phyloP scores from a whole-genome alignment of 495 filamentous ascomycete species.

The Aspergillus kassunensis region DNA sequence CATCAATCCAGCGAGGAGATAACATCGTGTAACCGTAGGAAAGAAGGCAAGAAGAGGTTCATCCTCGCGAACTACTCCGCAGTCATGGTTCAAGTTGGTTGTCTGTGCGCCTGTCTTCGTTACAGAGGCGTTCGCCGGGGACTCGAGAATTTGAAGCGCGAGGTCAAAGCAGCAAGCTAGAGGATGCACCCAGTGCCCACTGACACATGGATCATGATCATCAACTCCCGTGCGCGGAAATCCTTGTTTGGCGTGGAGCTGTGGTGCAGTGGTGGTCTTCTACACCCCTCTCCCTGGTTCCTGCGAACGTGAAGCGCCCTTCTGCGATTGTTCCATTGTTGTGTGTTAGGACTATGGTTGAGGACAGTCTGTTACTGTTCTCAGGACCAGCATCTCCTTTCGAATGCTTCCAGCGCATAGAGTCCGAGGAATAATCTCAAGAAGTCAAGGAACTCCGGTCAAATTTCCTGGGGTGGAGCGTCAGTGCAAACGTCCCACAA shows the following conservation, averaged over 20 bases:
- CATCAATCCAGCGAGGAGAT: neutral
- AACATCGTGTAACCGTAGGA: too few species aligned
- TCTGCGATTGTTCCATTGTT: too few species aligned
- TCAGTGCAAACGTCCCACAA: conserved; percentile 16
- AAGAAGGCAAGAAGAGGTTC: neutral
- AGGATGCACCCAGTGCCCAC: neutral
- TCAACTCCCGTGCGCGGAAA: neutral
- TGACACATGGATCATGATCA: neutral
- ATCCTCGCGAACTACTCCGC: neutral
- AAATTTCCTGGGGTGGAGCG: conserved; percentile 8
- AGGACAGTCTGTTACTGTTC: too few species aligned
- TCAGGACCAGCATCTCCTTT: neutral
- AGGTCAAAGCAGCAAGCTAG: conserved; percentile 1
- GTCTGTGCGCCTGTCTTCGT: neutral
- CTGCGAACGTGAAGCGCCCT: too few species aligned
- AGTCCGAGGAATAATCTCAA: neutral
- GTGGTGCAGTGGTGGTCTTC: neutral
- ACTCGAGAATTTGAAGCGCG: neutral
- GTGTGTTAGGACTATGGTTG: too few species aligned
- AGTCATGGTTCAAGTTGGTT: neutral
- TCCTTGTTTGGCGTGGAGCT: neutral
- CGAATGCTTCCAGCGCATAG: neutral
- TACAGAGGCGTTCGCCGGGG: neutral
- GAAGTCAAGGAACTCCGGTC: neutral
- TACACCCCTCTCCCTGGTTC: too few species aligned